Conservation (phyloP, 2,329 filamentous ascomycete species). For the Cytospora piceicola region DNA sequence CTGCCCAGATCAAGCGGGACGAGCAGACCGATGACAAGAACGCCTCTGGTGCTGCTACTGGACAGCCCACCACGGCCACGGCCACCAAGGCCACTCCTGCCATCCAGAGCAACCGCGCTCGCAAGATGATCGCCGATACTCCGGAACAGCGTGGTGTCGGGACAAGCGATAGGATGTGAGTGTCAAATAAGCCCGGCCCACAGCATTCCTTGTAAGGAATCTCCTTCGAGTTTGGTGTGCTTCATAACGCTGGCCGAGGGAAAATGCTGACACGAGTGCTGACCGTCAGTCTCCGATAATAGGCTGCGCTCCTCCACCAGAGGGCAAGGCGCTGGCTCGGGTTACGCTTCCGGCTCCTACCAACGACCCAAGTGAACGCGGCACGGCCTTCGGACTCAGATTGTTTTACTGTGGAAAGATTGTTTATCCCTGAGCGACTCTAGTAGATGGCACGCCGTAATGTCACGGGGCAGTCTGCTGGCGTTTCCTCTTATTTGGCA, state of each 20-base stretch:
- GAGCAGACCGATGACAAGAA: conserved; percentile 79
- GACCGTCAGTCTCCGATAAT: conserved; percentile 82
- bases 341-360: conserved; percentile 47
- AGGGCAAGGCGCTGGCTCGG: conserved; percentile 52
- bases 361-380: conserved; percentile 48
- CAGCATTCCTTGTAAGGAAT: conserved; percentile 87
- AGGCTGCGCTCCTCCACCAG: conserved; percentile 84
- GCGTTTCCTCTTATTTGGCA: conserved; percentile 27
- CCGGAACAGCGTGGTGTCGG: conserved; percentile 75
- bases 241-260: conserved; percentile 76
- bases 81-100: conserved; percentile 64
- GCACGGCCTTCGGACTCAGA: conserved; percentile 33
- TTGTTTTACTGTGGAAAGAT: conserved; percentile 34
- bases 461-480: conserved; percentile 38
- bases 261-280: conserved; percentile 76
- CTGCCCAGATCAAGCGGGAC: conserved; percentile 87
- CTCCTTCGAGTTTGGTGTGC: conserved; percentile 84
- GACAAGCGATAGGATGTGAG: conserved; percentile 95
- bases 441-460: conserved; percentile 42
- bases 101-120: conserved; percentile 76
- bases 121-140: conserved; percentile 80
- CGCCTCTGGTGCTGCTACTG: conserved; percentile 68
- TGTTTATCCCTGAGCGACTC: conserved; percentile 32
- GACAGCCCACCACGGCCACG: conserved; percentile 60
- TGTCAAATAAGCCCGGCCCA: conserved; percentile 64